Evolutionary conservation across 352 stramenopile genomes (phyloP).

Genomic region (Phytophthora lateralis): DNA sequence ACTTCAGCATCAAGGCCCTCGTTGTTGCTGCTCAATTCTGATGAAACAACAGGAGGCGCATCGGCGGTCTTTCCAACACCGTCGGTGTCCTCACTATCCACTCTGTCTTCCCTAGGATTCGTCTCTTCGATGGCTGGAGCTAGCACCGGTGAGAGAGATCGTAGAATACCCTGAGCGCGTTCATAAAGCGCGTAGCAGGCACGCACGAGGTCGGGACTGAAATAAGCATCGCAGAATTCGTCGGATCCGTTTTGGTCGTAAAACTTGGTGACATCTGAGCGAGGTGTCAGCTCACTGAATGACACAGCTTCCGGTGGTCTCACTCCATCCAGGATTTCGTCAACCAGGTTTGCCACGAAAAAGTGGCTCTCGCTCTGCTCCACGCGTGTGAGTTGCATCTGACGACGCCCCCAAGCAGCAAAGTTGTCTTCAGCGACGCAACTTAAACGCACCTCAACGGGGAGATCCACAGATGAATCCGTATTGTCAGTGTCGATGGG

Average conservation of each 20-base stretch:
- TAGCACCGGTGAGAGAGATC: slow-evolving; percentile 3
- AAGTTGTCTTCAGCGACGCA: slow-evolving; percentile 75
- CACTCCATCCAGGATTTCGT: slow-evolving; percentile 53
- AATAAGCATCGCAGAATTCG: slow-evolving; percentile 48
- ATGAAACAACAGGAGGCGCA: background rate
- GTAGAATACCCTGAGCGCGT: slow-evolving; percentile 26
- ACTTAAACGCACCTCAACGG: slow-evolving; percentile 47
- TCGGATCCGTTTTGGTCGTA: slow-evolving; percentile 26
- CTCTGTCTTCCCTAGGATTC: slow-evolving; percentile 5
- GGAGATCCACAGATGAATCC: slow-evolving; percentile 8
- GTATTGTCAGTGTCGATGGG: background rate
- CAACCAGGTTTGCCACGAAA: slow-evolving; percentile 60
- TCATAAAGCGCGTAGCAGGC: slow-evolving; percentile 34
- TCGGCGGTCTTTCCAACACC: background rate
- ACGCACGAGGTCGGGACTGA: slow-evolving; percentile 31
- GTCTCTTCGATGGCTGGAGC: slow-evolving; percentile 4
- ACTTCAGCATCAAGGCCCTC: background rate
- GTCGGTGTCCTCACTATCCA: background rate
- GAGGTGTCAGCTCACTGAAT: slow-evolving; percentile 36
- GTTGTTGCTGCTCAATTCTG: slow-evolving; percentile 4
- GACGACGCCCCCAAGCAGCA: slow-evolving; percentile 34
- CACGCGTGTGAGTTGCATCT: slow-evolving; percentile 16
- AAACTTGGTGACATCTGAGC: slow-evolving; percentile 38
- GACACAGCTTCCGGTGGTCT: slow-evolving; percentile 27
- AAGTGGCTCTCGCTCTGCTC: slow-evolving; percentile 41